Base-by-base conservation (phyloP, 2,329 filamentous ascomycete genomes). In the Colletotrichum sp. region DNA sequence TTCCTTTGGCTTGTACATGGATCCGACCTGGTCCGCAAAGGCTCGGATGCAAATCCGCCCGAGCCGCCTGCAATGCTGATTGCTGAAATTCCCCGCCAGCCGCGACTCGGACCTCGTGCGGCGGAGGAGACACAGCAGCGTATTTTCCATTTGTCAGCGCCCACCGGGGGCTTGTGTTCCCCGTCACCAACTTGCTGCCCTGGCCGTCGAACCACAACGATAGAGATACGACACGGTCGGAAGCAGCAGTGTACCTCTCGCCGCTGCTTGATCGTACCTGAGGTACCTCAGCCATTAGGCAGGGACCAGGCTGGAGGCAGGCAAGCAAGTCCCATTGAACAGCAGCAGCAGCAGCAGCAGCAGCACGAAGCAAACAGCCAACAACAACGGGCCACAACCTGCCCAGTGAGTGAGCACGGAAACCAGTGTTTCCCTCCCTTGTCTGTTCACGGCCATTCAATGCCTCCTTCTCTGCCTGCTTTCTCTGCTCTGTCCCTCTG, bases 111-210 rank as follows among this genome's bases (percentile, higher is more conserved):
- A 31, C 51, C 21, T 21, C 24, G 12, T 7, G 47, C 51, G 29
- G 29, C 47, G 38, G 66, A 38, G 8, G 15, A 34, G 36, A 18
- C 16, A 31, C 43, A 47, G 43, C 43, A n/a, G 43, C 43, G 43
- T 24, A 47, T 55, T 31, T 64, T 8, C 24, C 38, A 73, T 73
- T 73, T 73, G 71, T 73, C 71, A 73, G 71, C 71, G 66, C 55
- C 62, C 38, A 31, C 38, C 16, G 18, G 31, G 8, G 55, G 12
- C 31, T 27, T 33, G 54, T 38, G 5, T 27, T 59, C 21, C 51
- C 13, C 66, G n/a, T 13, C n/a, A 8, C n/a, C 33, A 9, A 43
- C 34, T 58, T n/a, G 27, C 29, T 12, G 27, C 21, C 54, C 43
- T 18, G n/a, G 54, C n/a, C 8, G 36, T 11, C 18, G 18, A 31